phyloP scores from a whole-genome alignment of 805 yeast genomes.

The Saccharomyces jurei region DNA sequence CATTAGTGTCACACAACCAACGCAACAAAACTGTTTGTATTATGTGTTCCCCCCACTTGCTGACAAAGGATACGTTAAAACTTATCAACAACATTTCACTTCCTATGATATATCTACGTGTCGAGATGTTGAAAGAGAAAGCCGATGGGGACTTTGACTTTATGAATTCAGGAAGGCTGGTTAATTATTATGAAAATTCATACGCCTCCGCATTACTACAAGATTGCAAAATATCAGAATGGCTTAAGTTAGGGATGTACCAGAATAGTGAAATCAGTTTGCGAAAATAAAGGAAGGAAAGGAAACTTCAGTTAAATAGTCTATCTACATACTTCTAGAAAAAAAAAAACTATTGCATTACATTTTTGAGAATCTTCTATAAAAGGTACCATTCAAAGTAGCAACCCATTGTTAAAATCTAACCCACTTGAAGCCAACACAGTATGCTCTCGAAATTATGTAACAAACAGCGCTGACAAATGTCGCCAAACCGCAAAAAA shows the following conservation, averaged over 20 bases:
- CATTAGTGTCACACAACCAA: slow-evolving; percentile 10
- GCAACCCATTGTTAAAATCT: slow-evolving; percentile 14
- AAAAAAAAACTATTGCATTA: neutral
- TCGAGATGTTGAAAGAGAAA: slow-evolving; percentile 17
- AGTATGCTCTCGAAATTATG: slow-evolving; percentile 36
- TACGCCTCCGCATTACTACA: slow-evolving; percentile 21
- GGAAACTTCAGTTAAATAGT: neutral
- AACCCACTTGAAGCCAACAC: slow-evolving; percentile 37
- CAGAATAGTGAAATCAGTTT: neutral
- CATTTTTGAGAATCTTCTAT: slow-evolving; percentile 3
- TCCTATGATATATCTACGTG: slow-evolving; percentile 26
- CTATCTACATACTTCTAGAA: neutral
- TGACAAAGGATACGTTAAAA: slow-evolving; percentile 25
- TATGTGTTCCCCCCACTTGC: slow-evolving; percentile 28
- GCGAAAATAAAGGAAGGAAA: neutral
- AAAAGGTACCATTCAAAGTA: neutral
- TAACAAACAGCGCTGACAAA: slow-evolving; percentile 34
- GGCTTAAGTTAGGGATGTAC: slow-evolving; percentile 20
- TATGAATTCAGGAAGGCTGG: slow-evolving; percentile 20
- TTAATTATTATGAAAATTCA: slow-evolving; percentile 28
- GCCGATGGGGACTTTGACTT: slow-evolving; percentile 16
- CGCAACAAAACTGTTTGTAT: slow-evolving; percentile 19
- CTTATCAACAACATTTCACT: slow-evolving; percentile 22
- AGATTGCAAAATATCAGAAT: slow-evolving; percentile 22
- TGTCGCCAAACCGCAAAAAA: slow-evolving; percentile 33